Conservation (phyloP, 2,329 filamentous ascomycete species). For the Fusarium compactum region DNA sequence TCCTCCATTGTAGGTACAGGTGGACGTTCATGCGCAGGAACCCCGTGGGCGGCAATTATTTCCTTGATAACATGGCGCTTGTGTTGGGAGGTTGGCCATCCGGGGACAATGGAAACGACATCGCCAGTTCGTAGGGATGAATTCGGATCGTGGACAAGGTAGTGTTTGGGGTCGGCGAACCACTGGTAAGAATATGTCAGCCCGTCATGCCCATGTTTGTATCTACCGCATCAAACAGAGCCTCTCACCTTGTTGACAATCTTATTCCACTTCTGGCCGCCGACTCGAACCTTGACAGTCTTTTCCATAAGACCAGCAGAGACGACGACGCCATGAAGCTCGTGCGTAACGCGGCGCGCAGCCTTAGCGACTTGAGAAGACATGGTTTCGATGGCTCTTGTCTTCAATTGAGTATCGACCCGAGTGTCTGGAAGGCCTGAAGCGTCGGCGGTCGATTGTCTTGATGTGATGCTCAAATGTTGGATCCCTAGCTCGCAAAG, state of each 20-base stretch:
- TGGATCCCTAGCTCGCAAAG: constrained; percentile 16
- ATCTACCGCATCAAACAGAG: neutral
- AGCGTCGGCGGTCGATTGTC: constrained; percentile 25
- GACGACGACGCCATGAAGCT: constrained; percentile 77
- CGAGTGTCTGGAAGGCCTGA: constrained; percentile 7
- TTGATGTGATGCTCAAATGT: constrained; percentile 20
- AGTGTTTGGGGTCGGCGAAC: constrained; percentile 72
- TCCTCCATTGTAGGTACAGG: constrained; percentile 74
- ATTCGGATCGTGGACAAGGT: constrained; percentile 83
- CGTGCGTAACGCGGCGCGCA: constrained; percentile 60
- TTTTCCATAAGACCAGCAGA: constrained; percentile 82
- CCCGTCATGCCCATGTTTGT: neutral
- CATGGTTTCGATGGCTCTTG: constrained; percentile 44
- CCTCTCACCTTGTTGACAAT: constrained; percentile 75
- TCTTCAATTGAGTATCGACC: neutral
- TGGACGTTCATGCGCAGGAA: constrained; percentile 72
- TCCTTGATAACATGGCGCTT: constrained; percentile 81
- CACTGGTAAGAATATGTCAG: constrained; percentile 50
- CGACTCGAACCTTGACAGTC: constrained; percentile 82
- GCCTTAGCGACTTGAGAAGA: constrained; percentile 57
- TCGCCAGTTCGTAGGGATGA: constrained; percentile 80
- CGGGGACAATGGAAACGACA: constrained; percentile 76
- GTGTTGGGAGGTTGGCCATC: constrained; percentile 72
- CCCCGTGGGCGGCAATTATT: constrained; percentile 78
- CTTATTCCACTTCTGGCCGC: constrained; percentile 77